Evolutionary conservation across 169 alveolate species (phyloP).

Genomic region (Plasmodium sp.): DNA sequence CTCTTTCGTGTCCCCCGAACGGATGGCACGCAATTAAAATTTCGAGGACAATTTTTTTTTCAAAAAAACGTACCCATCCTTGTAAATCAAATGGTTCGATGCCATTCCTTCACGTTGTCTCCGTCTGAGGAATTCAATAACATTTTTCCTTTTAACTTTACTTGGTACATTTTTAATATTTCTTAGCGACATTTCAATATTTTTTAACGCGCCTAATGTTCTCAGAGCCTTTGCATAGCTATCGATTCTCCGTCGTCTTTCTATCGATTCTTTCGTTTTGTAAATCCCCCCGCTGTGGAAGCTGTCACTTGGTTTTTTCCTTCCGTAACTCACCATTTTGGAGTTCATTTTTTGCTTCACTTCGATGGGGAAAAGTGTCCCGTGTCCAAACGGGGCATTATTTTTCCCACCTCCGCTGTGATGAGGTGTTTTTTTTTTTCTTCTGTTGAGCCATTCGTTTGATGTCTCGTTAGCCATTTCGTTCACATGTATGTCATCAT

Average conservation of each 20-base stretch:
- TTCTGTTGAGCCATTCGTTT: neutral
- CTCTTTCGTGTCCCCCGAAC: neutral
- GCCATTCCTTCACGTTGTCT: neutral
- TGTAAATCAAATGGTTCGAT: neutral
- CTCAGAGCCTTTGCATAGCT: conserved; percentile 3
- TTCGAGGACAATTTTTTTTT: neutral
- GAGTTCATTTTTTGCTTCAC: neutral
- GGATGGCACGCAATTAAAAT: neutral
- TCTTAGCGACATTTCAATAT: neutral
- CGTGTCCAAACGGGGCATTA: neutral
- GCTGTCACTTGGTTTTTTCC: neutral
- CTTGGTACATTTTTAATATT: conserved; percentile 9
- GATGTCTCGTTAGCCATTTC: neutral
- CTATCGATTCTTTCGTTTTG: conserved; percentile 9
- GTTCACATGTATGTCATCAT: neutral
- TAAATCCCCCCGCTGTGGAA: neutral
- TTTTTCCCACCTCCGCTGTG: neutral
- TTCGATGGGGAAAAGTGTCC: neutral
- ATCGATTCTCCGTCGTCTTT: conserved; percentile 6
- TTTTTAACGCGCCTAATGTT: neutral
- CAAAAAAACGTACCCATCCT: conserved; percentile 7
- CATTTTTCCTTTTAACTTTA: conserved; percentile 4
- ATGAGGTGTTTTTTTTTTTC: neutral
- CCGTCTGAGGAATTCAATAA: conserved; percentile 4
- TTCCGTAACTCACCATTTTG: neutral